Evolutionary conservation across 495 filamentous ascomycete species (phyloP).

Genomic region (Penicillium odoratum): DNA sequence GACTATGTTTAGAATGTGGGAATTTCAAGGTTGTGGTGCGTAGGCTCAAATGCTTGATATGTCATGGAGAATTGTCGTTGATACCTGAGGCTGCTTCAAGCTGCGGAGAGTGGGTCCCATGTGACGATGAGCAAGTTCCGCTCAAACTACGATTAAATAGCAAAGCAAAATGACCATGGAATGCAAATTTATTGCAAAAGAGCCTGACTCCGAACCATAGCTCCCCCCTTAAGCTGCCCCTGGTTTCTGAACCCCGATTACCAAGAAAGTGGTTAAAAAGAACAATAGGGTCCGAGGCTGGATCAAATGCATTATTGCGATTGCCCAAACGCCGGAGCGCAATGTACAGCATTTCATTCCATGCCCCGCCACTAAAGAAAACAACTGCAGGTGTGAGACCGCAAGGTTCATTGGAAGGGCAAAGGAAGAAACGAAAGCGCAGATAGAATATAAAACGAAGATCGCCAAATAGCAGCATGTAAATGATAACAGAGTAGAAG

Average conservation of each 20-base stretch:
- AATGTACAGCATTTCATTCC: constrained; percentile 27
- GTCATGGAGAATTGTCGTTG: background rate
- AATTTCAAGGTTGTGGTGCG: background rate
- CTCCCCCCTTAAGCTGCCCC: constrained; percentile 7
- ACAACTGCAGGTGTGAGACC: constrained; percentile 15
- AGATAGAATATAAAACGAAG: constrained; percentile 9
- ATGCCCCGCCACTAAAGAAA: constrained; percentile 9
- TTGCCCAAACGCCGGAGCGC: constrained; percentile 29
- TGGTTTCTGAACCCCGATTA: constrained; percentile 9
- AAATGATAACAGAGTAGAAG: constrained; percentile 11
- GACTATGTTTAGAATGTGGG: background rate
- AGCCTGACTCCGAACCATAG: constrained; percentile 20
- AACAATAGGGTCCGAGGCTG: constrained; percentile 11
- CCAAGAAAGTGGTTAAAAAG: background rate
- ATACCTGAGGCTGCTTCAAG: background rate
- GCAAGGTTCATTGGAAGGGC: constrained; percentile 1
- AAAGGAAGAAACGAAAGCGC: constrained; percentile 1
- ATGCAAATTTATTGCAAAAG: constrained; percentile 22
- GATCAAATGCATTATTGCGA: constrained; percentile 28
- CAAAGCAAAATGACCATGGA: constrained; percentile 7
- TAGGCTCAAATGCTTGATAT: background rate
- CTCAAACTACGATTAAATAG: background rate
- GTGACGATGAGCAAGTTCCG: background rate
- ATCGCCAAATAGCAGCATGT: constrained; percentile 17
- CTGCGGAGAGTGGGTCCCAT: constrained; percentile 17